A percentile compares a stretch with the other conserved stretches of the same genome.
Evolutionary conservation across 1,284 basidiomycete genomes (phyloP).

Genomic region (Irpex rosettiformis): DNA sequence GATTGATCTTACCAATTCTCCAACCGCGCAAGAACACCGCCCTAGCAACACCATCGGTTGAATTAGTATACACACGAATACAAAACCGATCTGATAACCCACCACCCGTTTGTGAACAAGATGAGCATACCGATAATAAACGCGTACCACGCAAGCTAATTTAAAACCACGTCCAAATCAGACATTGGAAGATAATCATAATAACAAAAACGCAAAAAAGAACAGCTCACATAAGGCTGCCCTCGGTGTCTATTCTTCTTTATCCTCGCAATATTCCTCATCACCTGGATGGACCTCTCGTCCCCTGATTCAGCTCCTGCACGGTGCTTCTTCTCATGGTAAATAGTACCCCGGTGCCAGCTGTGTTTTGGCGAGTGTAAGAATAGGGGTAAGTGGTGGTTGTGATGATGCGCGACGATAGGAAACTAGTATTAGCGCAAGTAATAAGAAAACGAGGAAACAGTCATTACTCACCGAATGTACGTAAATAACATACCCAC

Average conservation of each 20-base stretch:
- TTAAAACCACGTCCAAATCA: not conserved
- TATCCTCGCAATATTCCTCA: constrained; percentile 21
- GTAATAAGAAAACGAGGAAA: not conserved
- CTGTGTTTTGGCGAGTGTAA: no score
- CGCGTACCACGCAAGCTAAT: constrained; percentile 27
- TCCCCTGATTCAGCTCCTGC: not conserved
- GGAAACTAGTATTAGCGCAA: no score
- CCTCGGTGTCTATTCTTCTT: constrained; percentile 23
- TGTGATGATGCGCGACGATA: no score
- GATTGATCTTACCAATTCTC: constrained; percentile 25
- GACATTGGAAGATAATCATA: not conserved
- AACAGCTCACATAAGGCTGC: constrained; percentile 23
- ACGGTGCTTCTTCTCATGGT: constrained; percentile 22
- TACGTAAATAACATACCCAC: constrained; percentile 29
- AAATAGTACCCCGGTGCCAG: constrained; percentile 26
- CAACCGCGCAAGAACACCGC: constrained; percentile 27
- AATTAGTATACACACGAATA: not conserved
- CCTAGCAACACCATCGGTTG: constrained; percentile 10
- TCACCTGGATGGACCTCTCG: constrained; percentile 11
- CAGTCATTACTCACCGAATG: constrained; percentile 22
- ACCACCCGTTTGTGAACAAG: constrained; percentile 28
- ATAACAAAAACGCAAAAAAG: no score
- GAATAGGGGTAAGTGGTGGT: no score
- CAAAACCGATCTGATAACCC: not conserved
- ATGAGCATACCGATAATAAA: constrained; percentile 24